phyloP scores from a whole-genome alignment of 306 rosid genomes.

The Vigna trinervia region DNA sequence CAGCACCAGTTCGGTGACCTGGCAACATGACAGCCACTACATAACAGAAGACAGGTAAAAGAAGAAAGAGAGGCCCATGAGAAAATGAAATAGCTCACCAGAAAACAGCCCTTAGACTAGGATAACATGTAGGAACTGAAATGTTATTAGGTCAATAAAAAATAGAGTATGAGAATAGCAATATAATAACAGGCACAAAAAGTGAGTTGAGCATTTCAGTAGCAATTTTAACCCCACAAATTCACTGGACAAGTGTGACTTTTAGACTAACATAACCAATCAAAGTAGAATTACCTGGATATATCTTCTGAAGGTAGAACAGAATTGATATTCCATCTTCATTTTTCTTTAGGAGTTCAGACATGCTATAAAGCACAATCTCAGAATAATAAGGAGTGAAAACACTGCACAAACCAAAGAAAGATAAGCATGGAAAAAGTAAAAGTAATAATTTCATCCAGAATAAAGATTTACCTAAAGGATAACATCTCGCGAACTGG shows the following conservation, averaged over 20 bases:
- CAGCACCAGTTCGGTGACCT: too few relatives aligned
- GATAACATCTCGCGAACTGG: conserved; percentile 86
- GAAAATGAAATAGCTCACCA: too few relatives aligned
- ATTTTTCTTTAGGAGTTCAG: conserved; percentile 84
- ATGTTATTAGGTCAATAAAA: too few relatives aligned
- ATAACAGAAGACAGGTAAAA: too few relatives aligned
- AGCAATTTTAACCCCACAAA: background rate
- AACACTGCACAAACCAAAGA: conserved; percentile 70
- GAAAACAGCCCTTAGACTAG: too few relatives aligned
- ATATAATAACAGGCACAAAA: too few relatives aligned
- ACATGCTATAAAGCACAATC: conserved; percentile 83
- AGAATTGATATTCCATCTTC: conserved; percentile 93
- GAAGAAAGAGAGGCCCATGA: too few relatives aligned
- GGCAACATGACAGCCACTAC: too few relatives aligned
- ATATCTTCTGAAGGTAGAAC: conserved; percentile 93
- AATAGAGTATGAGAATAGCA: too few relatives aligned
- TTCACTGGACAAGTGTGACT: background rate
- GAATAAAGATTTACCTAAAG: conserved; percentile 63
- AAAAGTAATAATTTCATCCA: conserved; percentile 24
- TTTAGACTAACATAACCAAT: background rate
- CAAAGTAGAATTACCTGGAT: conserved; percentile 62
- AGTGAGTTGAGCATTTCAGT: conserved; percentile 1
- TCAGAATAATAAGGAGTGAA: conserved; percentile 97
- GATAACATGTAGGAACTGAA: too few relatives aligned
- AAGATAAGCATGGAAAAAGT: conserved; percentile 43